Evolutionary conservation across 257 asterid genomes (phyloP).

Genomic region (Solanum pennellii): DNA sequence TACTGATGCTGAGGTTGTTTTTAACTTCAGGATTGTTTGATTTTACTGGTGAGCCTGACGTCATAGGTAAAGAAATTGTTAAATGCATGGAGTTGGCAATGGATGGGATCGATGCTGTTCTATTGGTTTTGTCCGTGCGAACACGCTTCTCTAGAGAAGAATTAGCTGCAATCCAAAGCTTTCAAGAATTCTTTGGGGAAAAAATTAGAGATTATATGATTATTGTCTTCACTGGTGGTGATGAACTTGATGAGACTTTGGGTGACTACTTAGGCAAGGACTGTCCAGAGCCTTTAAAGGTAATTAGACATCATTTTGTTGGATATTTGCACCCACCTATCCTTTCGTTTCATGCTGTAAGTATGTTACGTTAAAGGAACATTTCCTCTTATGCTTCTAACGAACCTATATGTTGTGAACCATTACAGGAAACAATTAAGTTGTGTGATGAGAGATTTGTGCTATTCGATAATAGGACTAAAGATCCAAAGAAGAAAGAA

Average conservation of each 20-base stretch:
- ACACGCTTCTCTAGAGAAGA: slow-evolving; percentile 64
- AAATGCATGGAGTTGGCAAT: slow-evolving; percentile 64
- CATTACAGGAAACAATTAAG: slow-evolving; percentile 22
- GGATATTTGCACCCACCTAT: neutral
- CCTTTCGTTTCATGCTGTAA: too few relatives aligned
- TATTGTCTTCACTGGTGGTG: slow-evolving; percentile 76
- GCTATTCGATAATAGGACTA: slow-evolving; percentile 52
- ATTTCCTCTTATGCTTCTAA: neutral
- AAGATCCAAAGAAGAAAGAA: slow-evolving; percentile 17
- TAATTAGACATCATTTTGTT: neutral
- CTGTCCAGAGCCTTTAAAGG: slow-evolving; percentile 45
- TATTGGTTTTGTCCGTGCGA: slow-evolving; percentile 55
- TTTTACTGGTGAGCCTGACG: slow-evolving; percentile 24
- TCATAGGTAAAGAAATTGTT: slow-evolving; percentile 45
- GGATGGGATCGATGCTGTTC: slow-evolving; percentile 85
- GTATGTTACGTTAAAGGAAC: neutral
- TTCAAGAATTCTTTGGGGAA: slow-evolving; percentile 49
- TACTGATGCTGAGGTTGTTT: neutral
- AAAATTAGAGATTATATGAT: slow-evolving; percentile 57
- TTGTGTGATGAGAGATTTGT: slow-evolving; percentile 51
- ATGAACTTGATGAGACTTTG: slow-evolving; percentile 44
- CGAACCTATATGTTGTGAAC: neutral
- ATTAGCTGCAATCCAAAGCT: slow-evolving; percentile 44
- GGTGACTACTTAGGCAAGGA: slow-evolving; percentile 33
- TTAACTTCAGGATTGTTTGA: slow-evolving; percentile 49